phyloP scores from a whole-genome alignment of 2,329 filamentous ascomycete species.

The Endothia cerciana region DNA sequence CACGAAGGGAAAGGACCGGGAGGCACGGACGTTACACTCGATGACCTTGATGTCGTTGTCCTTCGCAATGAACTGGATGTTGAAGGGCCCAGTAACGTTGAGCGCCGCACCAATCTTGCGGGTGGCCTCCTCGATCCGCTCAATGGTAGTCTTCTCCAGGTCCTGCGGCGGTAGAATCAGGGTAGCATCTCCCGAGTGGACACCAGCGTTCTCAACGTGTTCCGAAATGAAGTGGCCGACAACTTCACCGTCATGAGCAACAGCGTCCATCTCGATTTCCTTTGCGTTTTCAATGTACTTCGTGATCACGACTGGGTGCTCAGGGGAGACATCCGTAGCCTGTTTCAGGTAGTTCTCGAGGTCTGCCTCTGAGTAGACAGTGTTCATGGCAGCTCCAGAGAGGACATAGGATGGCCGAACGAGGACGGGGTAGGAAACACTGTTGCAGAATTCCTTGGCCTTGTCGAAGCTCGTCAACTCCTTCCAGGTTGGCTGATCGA shows the following conservation, averaged over 20 bases:
- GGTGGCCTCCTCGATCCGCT: conserved; percentile 91
- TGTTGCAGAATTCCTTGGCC: conserved; percentile 82
- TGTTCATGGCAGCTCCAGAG: conserved; percentile 98
- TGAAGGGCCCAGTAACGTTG: conserved; percentile 95
- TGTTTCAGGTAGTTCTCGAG: conserved; percentile 86
- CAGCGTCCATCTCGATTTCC: conserved; percentile 99
- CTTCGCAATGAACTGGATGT: conserved; percentile 99
- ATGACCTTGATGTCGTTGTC: conserved; percentile 99
- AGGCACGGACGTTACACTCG: conserved; percentile 96
- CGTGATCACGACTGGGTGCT: conserved; percentile 96
- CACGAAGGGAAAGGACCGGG: conserved; percentile 95
- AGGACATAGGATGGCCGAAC: conserved; percentile 96
- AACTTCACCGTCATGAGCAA: conserved; percentile 86
- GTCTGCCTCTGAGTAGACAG: conserved; percentile 94
- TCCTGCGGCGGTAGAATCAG: conserved; percentile 94
- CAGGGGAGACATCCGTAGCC: conserved; percentile 88
- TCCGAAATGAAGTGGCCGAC: conserved; percentile 97
- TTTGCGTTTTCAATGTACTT: conserved; percentile 99
- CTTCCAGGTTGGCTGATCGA: conserved; percentile 98
- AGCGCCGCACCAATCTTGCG: conserved; percentile 92
- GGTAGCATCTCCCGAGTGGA: conserved; percentile 97
- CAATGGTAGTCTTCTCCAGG: conserved; percentile 83
- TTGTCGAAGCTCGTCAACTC: conserved; percentile 95
- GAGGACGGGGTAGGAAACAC: conserved; percentile 89
- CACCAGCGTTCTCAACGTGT: conserved; percentile 97